Percentiles rank a stretch among this genome's conserved stretches.
Conservation (phyloP, 2,329 filamentous ascomycete species). For the Alternaria brassicicola region DNA sequence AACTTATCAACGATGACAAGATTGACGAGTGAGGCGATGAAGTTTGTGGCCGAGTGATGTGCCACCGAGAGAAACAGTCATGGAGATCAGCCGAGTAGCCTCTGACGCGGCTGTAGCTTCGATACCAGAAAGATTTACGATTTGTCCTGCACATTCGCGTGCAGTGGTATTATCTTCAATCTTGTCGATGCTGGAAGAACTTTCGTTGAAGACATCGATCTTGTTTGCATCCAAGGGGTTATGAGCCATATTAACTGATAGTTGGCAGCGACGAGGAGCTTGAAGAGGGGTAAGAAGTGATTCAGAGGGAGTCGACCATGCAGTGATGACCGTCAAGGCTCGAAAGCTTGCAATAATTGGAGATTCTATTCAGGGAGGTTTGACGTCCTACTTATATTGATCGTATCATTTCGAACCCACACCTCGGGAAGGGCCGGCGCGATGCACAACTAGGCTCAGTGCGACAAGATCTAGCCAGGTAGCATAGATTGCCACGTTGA, state of each 20-base stretch:
- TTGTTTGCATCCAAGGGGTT: conserved; percentile 15
- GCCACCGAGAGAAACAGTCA: conserved; percentile 38
- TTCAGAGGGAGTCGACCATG: neutral
- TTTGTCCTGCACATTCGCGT: conserved; percentile 21
- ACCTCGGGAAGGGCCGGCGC: neutral
- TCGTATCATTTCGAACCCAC: neutral
- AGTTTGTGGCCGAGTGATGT: conserved; percentile 80
- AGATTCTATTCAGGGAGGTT: neutral
- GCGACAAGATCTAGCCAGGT: neutral
- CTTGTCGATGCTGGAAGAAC: conserved; percentile 19
- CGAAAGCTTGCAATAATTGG: neutral
- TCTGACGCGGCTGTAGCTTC: conserved; percentile 37
- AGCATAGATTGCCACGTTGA: neutral
- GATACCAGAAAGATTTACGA: conserved; percentile 33
- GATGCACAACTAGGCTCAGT: neutral
- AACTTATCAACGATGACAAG: conserved; percentile 79
- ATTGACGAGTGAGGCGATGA: conserved; percentile 77
- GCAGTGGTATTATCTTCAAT: conserved; percentile 31
- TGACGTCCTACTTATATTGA: neutral
- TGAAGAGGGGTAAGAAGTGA: neutral
- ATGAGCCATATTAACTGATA: neutral
- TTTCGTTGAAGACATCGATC: conserved; percentile 8
- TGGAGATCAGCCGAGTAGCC: conserved; percentile 38
- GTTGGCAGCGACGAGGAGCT: neutral
- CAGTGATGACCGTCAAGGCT: neutral